Percentiles rank a stretch among this genome's conserved stretches.
phyloP scores from a whole-genome alignment of 208 protist species.

The Acanthamoeba lenticulata region DNA sequence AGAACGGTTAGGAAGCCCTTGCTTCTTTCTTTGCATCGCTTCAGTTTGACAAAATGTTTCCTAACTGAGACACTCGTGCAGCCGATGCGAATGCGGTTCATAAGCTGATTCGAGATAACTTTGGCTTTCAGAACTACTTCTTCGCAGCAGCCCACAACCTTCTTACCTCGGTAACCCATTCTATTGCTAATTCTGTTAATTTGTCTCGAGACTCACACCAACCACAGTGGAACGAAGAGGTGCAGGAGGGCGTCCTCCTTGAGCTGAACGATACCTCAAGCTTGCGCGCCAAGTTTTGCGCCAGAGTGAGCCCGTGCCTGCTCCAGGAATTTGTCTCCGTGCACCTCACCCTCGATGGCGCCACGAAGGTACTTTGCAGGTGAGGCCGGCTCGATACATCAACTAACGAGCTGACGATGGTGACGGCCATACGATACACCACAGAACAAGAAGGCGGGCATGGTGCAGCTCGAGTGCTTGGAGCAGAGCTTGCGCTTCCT shows the following conservation, averaged over 20 bases:
- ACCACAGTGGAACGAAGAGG: conserved; percentile 11
- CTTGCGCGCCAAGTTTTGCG: background rate
- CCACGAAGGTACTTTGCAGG: no score
- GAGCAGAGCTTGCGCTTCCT: conserved; percentile 34
- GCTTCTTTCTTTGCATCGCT: background rate
- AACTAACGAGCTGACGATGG: no score
- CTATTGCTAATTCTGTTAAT: background rate
- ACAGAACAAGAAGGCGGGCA: background rate
- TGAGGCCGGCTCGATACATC: no score
- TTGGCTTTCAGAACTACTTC: background rate
- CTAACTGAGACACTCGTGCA: no score
- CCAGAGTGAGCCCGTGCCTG: background rate
- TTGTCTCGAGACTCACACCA: no score
- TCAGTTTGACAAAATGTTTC: no score
- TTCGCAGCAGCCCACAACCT: background rate
- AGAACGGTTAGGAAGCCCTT: background rate
- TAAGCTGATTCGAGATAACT: background rate
- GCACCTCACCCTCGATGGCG: background rate
- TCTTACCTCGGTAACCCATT: background rate
- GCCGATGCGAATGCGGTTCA: background rate
- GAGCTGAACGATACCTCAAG: background rate
- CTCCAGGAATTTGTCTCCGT: background rate
- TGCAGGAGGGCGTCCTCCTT: background rate
- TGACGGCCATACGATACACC: no score
- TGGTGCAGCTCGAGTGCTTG: background rate